Evolutionary conservation across 306 rosid species (phyloP), one percentile per base, ranked within the genome.

Genomic region (Gillenia trifoliata): DNA sequence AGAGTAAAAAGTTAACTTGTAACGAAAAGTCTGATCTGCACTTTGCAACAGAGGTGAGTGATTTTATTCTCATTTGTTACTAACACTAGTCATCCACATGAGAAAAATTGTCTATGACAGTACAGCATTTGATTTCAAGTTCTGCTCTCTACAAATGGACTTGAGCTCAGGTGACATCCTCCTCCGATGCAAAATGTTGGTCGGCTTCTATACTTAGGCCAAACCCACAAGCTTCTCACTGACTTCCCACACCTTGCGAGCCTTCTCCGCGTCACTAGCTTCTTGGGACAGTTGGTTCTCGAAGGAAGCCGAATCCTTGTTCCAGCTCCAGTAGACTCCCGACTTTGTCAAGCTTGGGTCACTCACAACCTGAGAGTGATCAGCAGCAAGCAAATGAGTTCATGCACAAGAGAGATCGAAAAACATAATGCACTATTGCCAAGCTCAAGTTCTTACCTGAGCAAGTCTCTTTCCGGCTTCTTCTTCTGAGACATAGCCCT

Each of bases 261-360:
- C 99, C 87, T 95, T 95, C 33, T 90, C 92, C 0, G 20, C 74
- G 56, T 95, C 90, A 62, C 99, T 95, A 0, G 99, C 99, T 76
- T 95, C 99, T 75, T 84, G 86, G 1, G 99, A 95, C 80, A 95
- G 65, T 78, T 89, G 96, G 80, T 95, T 95, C 79, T 95, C 98
- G 34, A 95, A 95, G 25, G 99, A 95, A 57, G 99, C 98, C 0
- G 99, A 95, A 30, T 78, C 62, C 76, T 92, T 90, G 67, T 95
- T 95, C 99, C 99, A 95, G 92, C 99, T 95, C 98, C 99, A 92
- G 84, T 95, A 95, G 43, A 95, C 98, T 41, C 99, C 99, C 0
- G 99, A 95, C 78, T 95, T 95, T 25, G 97, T 95, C 80, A 95
- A 84, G 88, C 98, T 95, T 2, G 96, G 99, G 20, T 94, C 98